Base-by-base conservation (phyloP, 2,329 filamentous ascomycete genomes). In the Alternaria sp. region DNA sequence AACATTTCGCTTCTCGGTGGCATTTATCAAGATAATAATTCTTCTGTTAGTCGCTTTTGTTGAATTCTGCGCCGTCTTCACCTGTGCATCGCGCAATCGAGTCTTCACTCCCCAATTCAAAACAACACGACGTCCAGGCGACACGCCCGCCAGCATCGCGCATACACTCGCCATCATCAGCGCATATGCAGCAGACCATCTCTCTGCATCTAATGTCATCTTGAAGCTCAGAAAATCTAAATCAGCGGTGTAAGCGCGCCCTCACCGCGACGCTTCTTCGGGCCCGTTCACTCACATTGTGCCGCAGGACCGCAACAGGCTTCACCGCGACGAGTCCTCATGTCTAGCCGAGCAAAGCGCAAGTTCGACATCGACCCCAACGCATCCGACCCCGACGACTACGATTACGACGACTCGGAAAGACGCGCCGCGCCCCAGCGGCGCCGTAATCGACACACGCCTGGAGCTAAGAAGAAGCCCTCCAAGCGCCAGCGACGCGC, bases 341-440 rank as follows among this genome's bases (percentile, higher is more conserved):
- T 79, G 78, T 75, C 75, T 69, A 73, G 67, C 66, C 74, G 75
- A 61, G 68, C 68, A 44, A 82, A 82, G 72, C 76, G 80, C 60
- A 79, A 79, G 70, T 70, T 77, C 54, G 73, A 77, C 57, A 72
- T 79, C 66, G 77, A 79, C 60, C 76, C 77, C 48, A 78, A 77
- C 69, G 74, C 73, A 62, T 79, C 77, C 36, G 77, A 79, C 41
- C 76, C 77, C 20, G 75, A 79, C 46, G 77, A 79, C 54, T 70
- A 73, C 63, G 77, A 79, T 58, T 79, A 72, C 69, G 75, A 77
- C 75, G 74, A 67, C 52, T 65, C 65, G 44, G 69, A 72, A 38
- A 62, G 58, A 46, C 70, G 71, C 40, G 66, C 70, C 40, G 65
- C 73, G 49, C 76, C 74, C 11, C 74, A 73, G 56, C 69, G 70